These are phyloP conservation scores for Hagleromyces aurorensis DNA, from an alignment of 805 yeast species.

Conservation along the genomic window DNA sequence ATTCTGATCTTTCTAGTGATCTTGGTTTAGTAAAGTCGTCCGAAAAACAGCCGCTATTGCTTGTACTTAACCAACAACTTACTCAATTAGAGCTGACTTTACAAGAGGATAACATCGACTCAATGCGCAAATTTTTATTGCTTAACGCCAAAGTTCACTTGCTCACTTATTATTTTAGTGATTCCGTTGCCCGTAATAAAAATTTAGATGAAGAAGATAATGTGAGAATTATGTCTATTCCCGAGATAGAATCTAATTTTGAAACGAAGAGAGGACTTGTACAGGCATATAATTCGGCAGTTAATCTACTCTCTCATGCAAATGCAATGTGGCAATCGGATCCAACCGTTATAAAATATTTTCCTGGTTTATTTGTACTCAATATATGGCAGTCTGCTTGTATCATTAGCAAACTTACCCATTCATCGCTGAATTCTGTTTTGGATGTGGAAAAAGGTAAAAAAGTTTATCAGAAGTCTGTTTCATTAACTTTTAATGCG, in stretches of 20 bases:
- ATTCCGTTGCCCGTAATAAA: slow-evolving; percentile 20
- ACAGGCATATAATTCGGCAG: slow-evolving; percentile 71
- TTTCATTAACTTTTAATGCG: slow-evolving; percentile 62
- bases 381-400: slow-evolving; percentile 91
- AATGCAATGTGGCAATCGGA: slow-evolving; percentile 51
- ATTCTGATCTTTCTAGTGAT: slow-evolving; percentile 59
- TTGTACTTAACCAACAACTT: slow-evolving; percentile 61
- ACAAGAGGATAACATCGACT: slow-evolving; percentile 48
- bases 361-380: slow-evolving; percentile 77
- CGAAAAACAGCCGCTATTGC: slow-evolving; percentile 68
- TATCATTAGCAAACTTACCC: slow-evolving; percentile 68
- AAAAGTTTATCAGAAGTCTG: slow-evolving; percentile 57
- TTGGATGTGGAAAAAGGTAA: slow-evolving; percentile 69
- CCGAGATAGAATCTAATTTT: slow-evolving; percentile 31
- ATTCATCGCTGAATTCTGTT: slow-evolving; percentile 60
- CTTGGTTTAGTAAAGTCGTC: slow-evolving; percentile 56
- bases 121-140: slow-evolving; percentile 59
- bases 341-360: slow-evolving; percentile 57
- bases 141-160: slow-evolving; percentile 75
- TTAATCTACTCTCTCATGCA: slow-evolving; percentile 62
- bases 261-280: slow-evolving; percentile 70
- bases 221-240: slow-evolving; percentile 8
- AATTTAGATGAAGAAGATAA: slow-evolving; percentile 4
- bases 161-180: slow-evolving; percentile 73
- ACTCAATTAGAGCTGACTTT: slow-evolving; percentile 59